Evolutionary conservation across 371 early-diverging fungal species (phyloP).

Genomic region (Apophysomyces variabilis): DNA sequence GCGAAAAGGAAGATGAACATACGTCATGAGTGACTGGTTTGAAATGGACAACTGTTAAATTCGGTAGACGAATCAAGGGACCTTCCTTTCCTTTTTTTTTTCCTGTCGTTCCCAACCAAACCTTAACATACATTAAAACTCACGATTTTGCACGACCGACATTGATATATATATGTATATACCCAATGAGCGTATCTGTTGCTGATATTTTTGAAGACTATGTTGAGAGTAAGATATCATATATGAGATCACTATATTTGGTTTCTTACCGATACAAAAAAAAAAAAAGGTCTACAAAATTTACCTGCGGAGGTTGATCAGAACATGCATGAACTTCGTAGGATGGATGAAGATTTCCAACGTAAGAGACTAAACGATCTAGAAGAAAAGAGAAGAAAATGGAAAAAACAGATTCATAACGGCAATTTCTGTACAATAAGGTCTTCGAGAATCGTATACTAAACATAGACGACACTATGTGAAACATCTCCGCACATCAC

Average conservation of each 20-base stretch:
- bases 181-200: slow-evolving; percentile 46
- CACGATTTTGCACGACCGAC: background rate
- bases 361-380: slow-evolving; percentile 24
- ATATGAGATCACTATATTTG: background rate
- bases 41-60: too few species aligned
- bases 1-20: background rate
- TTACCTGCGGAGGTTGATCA: slow-evolving; percentile 58
- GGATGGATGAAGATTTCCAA: slow-evolving; percentile 61
- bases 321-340: slow-evolving; percentile 57
- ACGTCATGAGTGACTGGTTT: too few species aligned
- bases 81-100: slow-evolving; percentile 2
- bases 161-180: slow-evolving; percentile 1
- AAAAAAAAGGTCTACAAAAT: slow-evolving; percentile 44
- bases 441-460: slow-evolving; percentile 30
- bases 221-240: slow-evolving; percentile 47
- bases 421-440: slow-evolving; percentile 15
- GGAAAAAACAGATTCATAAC: slow-evolving; percentile 16
- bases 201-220: slow-evolving; percentile 59
- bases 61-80: background rate
- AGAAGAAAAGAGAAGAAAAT: slow-evolving; percentile 4
- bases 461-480: slow-evolving; percentile 35
- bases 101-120: background rate
- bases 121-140: slow-evolving; percentile 7
- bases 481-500: slow-evolving; percentile 22
- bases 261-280: background rate